Evolutionary conservation across 768 basidiomycete species (phyloP).

Genomic region (Amanita muscaria): DNA sequence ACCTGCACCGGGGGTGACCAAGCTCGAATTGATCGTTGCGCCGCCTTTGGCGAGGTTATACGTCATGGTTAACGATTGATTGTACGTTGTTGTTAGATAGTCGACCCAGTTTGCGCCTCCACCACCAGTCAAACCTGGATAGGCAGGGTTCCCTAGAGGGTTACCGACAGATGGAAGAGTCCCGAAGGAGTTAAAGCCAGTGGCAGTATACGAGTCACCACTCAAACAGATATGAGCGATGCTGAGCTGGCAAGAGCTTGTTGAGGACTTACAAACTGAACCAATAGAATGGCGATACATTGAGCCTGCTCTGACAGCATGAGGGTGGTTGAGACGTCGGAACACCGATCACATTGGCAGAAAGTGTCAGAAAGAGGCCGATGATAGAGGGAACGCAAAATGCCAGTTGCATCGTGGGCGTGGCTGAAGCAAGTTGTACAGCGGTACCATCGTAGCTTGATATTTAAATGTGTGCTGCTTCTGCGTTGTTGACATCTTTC

Average conservation of each 20-base stretch:
- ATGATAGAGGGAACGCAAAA: too few relatives aligned
- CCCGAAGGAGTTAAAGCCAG: constrained; percentile 35
- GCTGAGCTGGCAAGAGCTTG: neutral
- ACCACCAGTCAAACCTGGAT: constrained; percentile 44
- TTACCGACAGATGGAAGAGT: constrained; percentile 37
- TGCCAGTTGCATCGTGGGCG: too few relatives aligned
- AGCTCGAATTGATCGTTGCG: constrained; percentile 51
- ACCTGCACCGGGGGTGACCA: constrained; percentile 47
- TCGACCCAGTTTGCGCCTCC: constrained; percentile 58
- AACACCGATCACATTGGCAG: too few relatives aligned
- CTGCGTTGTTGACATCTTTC: too few relatives aligned
- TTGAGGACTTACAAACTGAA: constrained; percentile 41
- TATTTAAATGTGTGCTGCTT: too few relatives aligned
- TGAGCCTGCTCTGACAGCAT: too few relatives aligned
- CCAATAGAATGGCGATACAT: too few relatives aligned
- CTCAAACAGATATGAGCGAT: constrained; percentile 17
- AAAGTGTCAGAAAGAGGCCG: too few relatives aligned
- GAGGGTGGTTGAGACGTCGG: too few relatives aligned
- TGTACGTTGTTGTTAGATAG: constrained; percentile 40
- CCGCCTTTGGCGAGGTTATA: constrained; percentile 64
- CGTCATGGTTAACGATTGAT: constrained; percentile 44
- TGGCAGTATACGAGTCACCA: constrained; percentile 54
- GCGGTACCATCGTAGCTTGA: too few relatives aligned
- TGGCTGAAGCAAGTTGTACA: too few relatives aligned
- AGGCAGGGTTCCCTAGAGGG: constrained; percentile 45